Evolutionary conservation across 2,329 filamentous ascomycete species (phyloP).

Genomic region (Ceratocystis eucalypticola): DNA sequence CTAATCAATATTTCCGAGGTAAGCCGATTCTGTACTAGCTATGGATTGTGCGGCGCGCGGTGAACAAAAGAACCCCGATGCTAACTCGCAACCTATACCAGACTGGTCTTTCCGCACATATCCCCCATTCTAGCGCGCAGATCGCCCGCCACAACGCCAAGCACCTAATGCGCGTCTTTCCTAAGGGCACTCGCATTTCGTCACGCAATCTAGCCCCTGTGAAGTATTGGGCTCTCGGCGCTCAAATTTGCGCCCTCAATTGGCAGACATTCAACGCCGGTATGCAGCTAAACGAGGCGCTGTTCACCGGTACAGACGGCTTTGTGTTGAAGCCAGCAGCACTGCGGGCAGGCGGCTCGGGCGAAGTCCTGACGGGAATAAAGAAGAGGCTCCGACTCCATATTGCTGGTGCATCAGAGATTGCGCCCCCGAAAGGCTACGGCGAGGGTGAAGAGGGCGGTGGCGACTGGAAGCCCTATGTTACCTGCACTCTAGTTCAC

Average conservation of each 20-base stretch:
- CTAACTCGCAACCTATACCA: not conserved
- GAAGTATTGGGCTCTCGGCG: constrained; percentile 52
- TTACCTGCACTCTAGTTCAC: constrained; percentile 51
- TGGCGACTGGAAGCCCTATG: constrained; percentile 38
- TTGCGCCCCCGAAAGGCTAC: constrained; percentile 32
- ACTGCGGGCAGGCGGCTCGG: constrained; percentile 42
- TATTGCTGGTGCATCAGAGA: constrained; percentile 47
- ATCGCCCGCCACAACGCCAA: constrained; percentile 48
- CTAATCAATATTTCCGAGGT: constrained; percentile 55
- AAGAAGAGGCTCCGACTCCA: constrained; percentile 42
- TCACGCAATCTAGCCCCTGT: constrained; percentile 51
- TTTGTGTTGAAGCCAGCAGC: constrained; percentile 52
- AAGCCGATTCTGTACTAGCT: not conserved
- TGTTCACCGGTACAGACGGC: constrained; percentile 51
- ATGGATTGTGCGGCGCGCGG: too few relatives aligned
- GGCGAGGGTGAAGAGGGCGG: constrained; percentile 14
- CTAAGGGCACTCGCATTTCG: constrained; percentile 55
- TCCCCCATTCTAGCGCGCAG: constrained; percentile 30
- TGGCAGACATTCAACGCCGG: constrained; percentile 54
- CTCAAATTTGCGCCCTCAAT: constrained; percentile 57
- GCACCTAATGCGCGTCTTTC: constrained; percentile 57
- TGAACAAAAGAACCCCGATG: not conserved
- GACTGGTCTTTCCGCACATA: constrained; percentile 5
- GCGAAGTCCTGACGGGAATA: constrained; percentile 33
- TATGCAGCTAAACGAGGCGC: constrained; percentile 55